These are phyloP conservation scores for Pleurotus ostreatus DNA, from an alignment of 768 basidiomycete genomes.

Conservation along the genomic window DNA sequence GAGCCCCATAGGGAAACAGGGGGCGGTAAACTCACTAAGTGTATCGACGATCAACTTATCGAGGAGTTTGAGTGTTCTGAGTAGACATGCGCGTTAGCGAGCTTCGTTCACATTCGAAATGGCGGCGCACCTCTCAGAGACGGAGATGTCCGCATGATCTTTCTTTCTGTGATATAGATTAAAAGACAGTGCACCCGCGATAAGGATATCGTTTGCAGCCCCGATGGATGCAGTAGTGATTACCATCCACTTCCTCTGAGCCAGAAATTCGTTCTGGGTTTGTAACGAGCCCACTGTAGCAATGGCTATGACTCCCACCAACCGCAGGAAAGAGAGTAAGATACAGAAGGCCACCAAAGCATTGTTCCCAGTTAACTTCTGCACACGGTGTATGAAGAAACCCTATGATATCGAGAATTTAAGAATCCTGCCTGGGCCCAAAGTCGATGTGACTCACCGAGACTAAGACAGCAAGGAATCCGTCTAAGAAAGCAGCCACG, in stretches of 20 bases:
- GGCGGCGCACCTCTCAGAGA: neutral
- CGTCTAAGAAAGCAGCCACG: constrained; percentile 1
- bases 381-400: neutral
- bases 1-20: too few species aligned
- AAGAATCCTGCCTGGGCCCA: neutral
- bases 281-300: neutral
- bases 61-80: neutral
- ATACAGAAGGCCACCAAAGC: neutral
- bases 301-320: neutral
- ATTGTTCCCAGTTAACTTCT: neutral
- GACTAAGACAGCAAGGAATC: neutral
- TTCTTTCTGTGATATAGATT: constrained; percentile 1
- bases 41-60: constrained; percentile 3
- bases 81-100: too few species aligned
- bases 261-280: neutral
- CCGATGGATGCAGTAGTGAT: neutral
- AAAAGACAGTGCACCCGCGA: neutral
- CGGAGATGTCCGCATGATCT: neutral
- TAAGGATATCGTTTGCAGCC: neutral
- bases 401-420: neutral
- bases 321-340: neutral
- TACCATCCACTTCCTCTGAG: neutral
- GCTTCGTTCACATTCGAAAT: too few species aligned
- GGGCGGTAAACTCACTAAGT: neutral
- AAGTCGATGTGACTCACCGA: neutral